Evolutionary conservation across 108 stramenopile genomes (phyloP), one percentile per base, ranked within the genome.

Genomic region (Cyclostephanos tholiformis): DNA sequence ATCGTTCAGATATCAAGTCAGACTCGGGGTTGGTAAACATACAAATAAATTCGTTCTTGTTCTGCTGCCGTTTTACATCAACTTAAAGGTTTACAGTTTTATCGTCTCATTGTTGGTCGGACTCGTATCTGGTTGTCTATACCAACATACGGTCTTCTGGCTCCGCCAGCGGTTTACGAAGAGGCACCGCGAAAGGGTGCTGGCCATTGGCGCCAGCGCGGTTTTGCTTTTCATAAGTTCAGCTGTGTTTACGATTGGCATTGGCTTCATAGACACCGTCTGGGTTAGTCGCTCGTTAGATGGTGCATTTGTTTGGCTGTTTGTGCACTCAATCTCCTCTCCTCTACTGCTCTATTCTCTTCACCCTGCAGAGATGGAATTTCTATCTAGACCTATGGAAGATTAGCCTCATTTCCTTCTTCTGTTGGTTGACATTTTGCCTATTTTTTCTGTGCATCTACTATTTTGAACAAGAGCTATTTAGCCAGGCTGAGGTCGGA

Each of bases 261-360:
- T 55, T 19, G 11, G 26, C 13, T 22, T 55, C 53, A 55, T 55
- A 4, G 53, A 55, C 22, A 26, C 53, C 6, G 53, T 55, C 4
- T 55, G 53, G 53, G 53, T 55, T 4, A 55, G 53, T 27, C 32
- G 44, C 44, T 46, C 44, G 44, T 46, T 32, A 32, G 32, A 32
- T 32, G 3, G 32, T 32, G 32, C 32, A 32, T 32, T 32, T 4
- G 32, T 32, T 32, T 32, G 32, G 32, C 32, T 32, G 32, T 4
- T 32, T 32, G 32, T 32, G 32, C 32, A 32, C 32, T 4, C 32
- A 32, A n/a, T n/a, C n/a, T 32, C 32, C 32, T 32, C 4, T 32
- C 3, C 32, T 32, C 4, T 4, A 32, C 32, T 32, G 32, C 32
- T 32, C 32, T 32, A 4, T 32, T 32, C 2, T 32, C 4, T 32